Conservation (phyloP, 2,329 filamentous ascomycete genomes). For the Cladophialophora psammophila region DNA sequence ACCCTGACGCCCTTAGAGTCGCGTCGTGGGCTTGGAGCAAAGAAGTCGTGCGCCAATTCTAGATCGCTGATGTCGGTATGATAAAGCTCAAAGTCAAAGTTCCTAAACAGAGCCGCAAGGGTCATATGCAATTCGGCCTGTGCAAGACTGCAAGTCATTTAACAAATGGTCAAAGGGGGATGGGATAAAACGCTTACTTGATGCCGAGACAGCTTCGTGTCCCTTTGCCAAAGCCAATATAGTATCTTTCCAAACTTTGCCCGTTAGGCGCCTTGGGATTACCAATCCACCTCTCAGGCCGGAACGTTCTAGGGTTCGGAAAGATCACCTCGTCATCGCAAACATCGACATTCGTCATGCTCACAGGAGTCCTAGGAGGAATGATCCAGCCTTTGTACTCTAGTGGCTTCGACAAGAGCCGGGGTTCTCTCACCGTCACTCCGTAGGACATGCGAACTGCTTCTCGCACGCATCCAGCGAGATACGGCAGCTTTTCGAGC, state of each 20-base stretch:
- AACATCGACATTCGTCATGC: conserved; percentile 39
- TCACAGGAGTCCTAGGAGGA: conserved; percentile 43
- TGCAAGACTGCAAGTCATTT: conserved; percentile 32
- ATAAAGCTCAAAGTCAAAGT: conserved; percentile 45
- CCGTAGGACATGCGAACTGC: conserved; percentile 51
- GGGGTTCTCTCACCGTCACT: conserved; percentile 42
- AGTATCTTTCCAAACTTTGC: conserved; percentile 43
- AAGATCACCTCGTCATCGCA: conserved; percentile 43
- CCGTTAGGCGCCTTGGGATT: conserved; percentile 27
- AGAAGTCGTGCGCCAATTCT: conserved; percentile 41
- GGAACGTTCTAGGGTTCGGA: conserved; percentile 41
- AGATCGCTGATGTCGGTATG: conserved; percentile 46
- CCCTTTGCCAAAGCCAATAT: conserved; percentile 52
- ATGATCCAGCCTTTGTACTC: conserved; percentile 44
- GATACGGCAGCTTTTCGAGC: conserved; percentile 53
- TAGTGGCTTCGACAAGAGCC: conserved; percentile 23
- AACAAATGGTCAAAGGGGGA: not conserved
- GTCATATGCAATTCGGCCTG: conserved; percentile 45
- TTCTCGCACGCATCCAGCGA: conserved; percentile 52
- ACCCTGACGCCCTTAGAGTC: conserved; percentile 40
- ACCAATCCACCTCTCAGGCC: conserved; percentile 44
- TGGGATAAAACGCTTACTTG: conserved; percentile 41
- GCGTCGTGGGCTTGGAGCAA: conserved; percentile 36
- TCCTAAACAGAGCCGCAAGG: conserved; percentile 43
- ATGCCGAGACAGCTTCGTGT: conserved; percentile 57